Conservation (phyloP, 352 stramenopile genomes). For the Phytophthora tentaculata region DNA sequence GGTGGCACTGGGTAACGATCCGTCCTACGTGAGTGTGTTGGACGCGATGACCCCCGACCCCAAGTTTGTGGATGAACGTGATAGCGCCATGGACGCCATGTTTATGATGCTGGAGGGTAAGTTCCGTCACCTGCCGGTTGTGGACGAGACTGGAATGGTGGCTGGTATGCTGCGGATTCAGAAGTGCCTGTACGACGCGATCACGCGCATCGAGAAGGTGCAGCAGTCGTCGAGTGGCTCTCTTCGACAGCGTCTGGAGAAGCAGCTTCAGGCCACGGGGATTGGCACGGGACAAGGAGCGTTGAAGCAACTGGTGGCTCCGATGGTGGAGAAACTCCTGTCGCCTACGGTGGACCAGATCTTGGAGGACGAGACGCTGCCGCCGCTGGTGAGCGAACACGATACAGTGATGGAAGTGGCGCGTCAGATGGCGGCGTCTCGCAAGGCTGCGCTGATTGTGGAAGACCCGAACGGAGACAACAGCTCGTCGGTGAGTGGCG, state of each 20-base stretch:
- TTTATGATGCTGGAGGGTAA: constrained; percentile 92
- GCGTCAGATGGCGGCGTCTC: constrained; percentile 82
- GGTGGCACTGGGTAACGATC: constrained; percentile 86
- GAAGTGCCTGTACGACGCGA: constrained; percentile 99
- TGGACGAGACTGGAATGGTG: constrained; percentile 90
- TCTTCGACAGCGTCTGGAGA: constrained; percentile 79
- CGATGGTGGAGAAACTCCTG: constrained; percentile 89
- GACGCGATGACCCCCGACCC: constrained; percentile 89
- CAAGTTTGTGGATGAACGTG: constrained; percentile 89
- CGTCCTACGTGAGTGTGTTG: constrained; percentile 82
- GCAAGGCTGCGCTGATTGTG: constrained; percentile 85
- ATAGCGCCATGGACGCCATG: constrained; percentile 92
- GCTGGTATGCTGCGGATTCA: constrained; percentile 98
- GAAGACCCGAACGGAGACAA: constrained; percentile 64
- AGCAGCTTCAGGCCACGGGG: constrained; percentile 70
- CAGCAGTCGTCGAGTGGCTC: constrained; percentile 76
- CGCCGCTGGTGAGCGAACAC: constrained; percentile 74
- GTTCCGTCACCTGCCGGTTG: constrained; percentile 97
- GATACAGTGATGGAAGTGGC: constrained; percentile 89
- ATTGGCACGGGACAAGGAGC: constrained; percentile 67
- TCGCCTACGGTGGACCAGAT: constrained; percentile 86
- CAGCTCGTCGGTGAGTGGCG: constrained; percentile 42
- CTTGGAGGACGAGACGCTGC: constrained; percentile 77
- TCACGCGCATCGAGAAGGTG: constrained; percentile 95
- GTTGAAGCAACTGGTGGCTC: constrained; percentile 75